Percentiles rank a stretch among this genome's conserved stretches.
phyloP scores from a whole-genome alignment of 164 flowering plant species.

The Piper betle region DNA sequence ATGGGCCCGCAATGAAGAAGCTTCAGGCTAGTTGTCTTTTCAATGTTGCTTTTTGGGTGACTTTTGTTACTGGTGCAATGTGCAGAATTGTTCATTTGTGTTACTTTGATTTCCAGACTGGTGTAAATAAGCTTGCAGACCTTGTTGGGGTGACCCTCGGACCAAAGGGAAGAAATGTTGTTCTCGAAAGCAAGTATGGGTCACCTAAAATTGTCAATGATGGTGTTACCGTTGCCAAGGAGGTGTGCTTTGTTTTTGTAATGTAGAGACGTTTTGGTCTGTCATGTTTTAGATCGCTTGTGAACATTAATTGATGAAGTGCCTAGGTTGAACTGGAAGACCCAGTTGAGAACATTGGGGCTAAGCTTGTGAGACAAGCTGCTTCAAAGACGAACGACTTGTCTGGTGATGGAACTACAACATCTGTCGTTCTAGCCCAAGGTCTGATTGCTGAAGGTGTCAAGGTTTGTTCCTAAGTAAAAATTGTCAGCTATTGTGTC shows the following conservation, averaged over 20 bases:
- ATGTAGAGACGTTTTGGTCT: not conserved
- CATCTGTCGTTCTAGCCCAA: constrained; percentile 99
- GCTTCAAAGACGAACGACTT: constrained; percentile 98
- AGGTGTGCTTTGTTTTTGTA: constrained; percentile 18
- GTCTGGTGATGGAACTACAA: constrained; percentile 99
- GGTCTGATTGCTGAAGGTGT: constrained; percentile 96
- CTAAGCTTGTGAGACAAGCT: constrained; percentile 92
- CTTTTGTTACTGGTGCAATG: not conserved
- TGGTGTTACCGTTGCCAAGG: constrained; percentile 95
- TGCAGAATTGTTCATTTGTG: not conserved
- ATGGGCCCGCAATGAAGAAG: constrained; percentile 80
- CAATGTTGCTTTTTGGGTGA: not conserved
- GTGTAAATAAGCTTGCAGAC: constrained; percentile 98
- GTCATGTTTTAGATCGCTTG: not conserved
- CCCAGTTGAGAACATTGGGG: constrained; percentile 97
- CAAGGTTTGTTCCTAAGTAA: constrained; percentile 41
- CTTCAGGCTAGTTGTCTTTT: constrained; percentile 44
- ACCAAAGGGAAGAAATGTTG: constrained; percentile 97
- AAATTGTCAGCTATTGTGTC: not conserved
- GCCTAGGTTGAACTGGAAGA: constrained; percentile 89
- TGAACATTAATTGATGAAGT: not conserved
- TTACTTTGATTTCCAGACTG: constrained; percentile 32
- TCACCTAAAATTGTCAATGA: constrained; percentile 96
- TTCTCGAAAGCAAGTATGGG: constrained; percentile 95
- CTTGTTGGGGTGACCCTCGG: constrained; percentile 97